These are phyloP conservation scores for Turnera subulata DNA, from an alignment of 345 rosid genomes.

Conservation along the genomic window DNA sequence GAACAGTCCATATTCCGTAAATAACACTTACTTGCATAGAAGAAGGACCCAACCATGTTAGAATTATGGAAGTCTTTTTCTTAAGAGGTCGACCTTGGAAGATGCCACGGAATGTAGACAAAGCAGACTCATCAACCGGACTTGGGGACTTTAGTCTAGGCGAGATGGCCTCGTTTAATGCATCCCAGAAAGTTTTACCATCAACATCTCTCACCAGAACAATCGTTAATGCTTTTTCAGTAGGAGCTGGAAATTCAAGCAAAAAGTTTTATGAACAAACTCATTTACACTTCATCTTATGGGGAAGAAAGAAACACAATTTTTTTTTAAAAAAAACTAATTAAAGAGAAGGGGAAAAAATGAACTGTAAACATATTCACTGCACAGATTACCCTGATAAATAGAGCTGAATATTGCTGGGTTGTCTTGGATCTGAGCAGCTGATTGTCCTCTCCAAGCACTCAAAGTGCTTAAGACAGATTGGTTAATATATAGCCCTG, in stretches of 20 bases:
- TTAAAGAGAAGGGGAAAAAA: too few species aligned
- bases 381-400: constrained; percentile 40
- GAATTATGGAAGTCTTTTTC: constrained; percentile 62
- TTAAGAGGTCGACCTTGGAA: constrained; percentile 69
- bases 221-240: constrained; percentile 70
- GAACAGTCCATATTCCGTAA: too few species aligned
- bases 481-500: constrained; percentile 56
- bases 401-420: constrained; percentile 48
- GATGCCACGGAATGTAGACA: constrained; percentile 55
- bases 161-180: constrained; percentile 68
- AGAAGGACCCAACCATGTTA: constrained; percentile 68
- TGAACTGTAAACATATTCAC: too few species aligned
- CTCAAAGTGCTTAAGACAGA: constrained; percentile 40
- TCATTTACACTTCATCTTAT: background rate
- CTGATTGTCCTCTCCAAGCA: constrained; percentile 53
- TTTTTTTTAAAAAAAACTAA: too few species aligned
- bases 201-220: constrained; percentile 90
- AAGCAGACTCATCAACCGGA: constrained; percentile 50
- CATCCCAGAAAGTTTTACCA: constrained; percentile 95
- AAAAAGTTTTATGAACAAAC: constrained; percentile 5
- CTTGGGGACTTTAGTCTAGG: constrained; percentile 61
- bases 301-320: background rate
- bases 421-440: constrained; percentile 48
- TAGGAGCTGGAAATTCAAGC: constrained; percentile 39
- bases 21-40: constrained; percentile 63